Evolutionary conservation across 352 stramenopile genomes (phyloP).

Genomic region (Phytopythium cucurbitacearum): DNA sequence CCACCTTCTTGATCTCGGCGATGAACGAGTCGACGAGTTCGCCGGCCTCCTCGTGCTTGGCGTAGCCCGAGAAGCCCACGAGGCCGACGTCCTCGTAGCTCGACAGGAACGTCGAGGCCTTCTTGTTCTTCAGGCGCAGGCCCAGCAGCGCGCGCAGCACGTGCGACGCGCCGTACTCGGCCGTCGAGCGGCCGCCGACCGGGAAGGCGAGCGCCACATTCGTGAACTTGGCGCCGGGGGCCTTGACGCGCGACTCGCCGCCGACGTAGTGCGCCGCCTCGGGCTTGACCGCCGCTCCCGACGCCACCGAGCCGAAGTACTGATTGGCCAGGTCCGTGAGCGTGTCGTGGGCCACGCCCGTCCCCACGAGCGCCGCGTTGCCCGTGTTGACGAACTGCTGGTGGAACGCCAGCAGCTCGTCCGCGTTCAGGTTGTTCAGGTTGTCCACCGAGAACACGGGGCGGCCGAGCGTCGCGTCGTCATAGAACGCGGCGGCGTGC

Average conservation of each 20-base stretch:
- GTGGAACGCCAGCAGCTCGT: slow-evolving; percentile 56
- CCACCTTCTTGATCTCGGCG: slow-evolving; percentile 72
- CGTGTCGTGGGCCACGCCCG: slow-evolving; percentile 54
- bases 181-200: slow-evolving; percentile 36
- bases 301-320: slow-evolving; percentile 49
- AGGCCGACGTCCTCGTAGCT: slow-evolving; percentile 63
- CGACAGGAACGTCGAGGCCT: slow-evolving; percentile 50
- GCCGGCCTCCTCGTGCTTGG: slow-evolving; percentile 43
- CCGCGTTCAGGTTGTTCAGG: slow-evolving; percentile 38
- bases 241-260: slow-evolving; percentile 76
- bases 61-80: slow-evolving; percentile 57
- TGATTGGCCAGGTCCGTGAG: slow-evolving; percentile 60
- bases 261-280: slow-evolving; percentile 62
- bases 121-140: slow-evolving; percentile 58
- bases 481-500: slow-evolving; percentile 78
- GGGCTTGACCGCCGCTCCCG: slow-evolving; percentile 17
- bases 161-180: slow-evolving; percentile 46
- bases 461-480: slow-evolving; percentile 68
- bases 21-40: slow-evolving; percentile 66
- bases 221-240: slow-evolving; percentile 41
- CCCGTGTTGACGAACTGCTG: slow-evolving; percentile 63
- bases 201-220: slow-evolving; percentile 74
- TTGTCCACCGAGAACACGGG: slow-evolving; percentile 46
- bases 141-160: slow-evolving; percentile 68
- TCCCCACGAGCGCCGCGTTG: slow-evolving; percentile 56